Evolutionary conservation across 2,329 filamentous ascomycete genomes (phyloP), one percentile per base, ranked within the genome.

Genomic region (Verruconis gallopava): DNA sequence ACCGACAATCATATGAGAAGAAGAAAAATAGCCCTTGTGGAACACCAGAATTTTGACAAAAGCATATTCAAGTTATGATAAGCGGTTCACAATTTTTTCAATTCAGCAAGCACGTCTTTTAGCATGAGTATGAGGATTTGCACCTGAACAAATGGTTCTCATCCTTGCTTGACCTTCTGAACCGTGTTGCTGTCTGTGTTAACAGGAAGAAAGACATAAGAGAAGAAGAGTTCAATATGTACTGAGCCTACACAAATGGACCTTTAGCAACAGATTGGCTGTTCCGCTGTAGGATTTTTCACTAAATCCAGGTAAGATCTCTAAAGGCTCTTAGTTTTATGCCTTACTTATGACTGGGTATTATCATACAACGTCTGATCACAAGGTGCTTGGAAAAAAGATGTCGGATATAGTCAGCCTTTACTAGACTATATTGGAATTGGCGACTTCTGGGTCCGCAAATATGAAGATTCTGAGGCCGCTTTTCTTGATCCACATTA

Each of bases 381-480:
- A 18, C 12, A 6, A 15, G 6, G 33, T 6, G 9, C 33, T 13
- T 6, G 33, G 6, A 15, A 36, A 36, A 15, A 46, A 52, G 34
- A 45, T 46, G 39, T 43, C 45, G 37, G 43, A 47, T 5, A 40
- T 39, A 13, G 48, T 45, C 5, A 42, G 43, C 11, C 40, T 45
- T 11, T 19, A n/a, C n/a, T n/a, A n/a, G 42, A 48, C 0, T 54
- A 49, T 34, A 51, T 51, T 32, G 51, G 50, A 18, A 51, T 50
- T 40, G 52, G 48, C 11, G 53, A 54, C 19, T 56, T 56, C 36
- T 54, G 49, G 40, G 48, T 53, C 14, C 48, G 38, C 30, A 50
- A 46, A 2, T 55, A 49, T 12, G 48, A 53, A 20, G 50, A 54
- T 30, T 55, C 51, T 17, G 45, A 54, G 32, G 47, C 42, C 28